phyloP scores from a whole-genome alignment of 2,329 filamentous ascomycete species.

The Ceratocystis colombiana region DNA sequence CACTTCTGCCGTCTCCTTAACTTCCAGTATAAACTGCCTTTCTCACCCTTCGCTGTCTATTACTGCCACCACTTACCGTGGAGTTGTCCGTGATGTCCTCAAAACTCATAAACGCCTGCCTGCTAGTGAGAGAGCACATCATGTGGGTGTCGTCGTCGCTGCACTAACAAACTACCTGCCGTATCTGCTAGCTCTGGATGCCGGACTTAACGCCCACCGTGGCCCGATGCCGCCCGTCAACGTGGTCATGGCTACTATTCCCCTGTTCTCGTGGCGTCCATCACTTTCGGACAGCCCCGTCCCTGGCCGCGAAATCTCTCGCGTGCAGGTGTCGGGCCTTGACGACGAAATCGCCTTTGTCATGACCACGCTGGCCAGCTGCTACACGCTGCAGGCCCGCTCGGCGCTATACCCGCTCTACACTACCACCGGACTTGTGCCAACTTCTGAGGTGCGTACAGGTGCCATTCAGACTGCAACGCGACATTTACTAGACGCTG shows the following conservation, averaged over 20 bases:
- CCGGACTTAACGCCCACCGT: conserved; percentile 50
- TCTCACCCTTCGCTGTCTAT: conserved; percentile 85
- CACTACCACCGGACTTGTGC: conserved; percentile 50
- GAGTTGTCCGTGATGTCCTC: conserved; percentile 68
- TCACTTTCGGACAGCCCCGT: conserved; percentile 59
- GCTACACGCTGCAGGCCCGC: conserved; percentile 62
- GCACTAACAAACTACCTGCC: conserved; percentile 70
- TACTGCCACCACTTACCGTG: conserved; percentile 70
- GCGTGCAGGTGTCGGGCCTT: conserved; percentile 61
- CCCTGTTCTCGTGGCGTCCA: conserved; percentile 72
- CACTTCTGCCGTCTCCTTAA: conserved; percentile 77
- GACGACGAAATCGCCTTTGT: conserved; percentile 77
- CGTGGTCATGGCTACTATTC: conserved; percentile 31
- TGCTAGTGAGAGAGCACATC: conserved; percentile 55
- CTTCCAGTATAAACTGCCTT: conserved; percentile 62
- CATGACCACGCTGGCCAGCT: conserved; percentile 65
- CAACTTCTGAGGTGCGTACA: conserved; percentile 55
- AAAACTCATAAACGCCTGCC: conserved; percentile 87
- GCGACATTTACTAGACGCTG: conserved; percentile 65
- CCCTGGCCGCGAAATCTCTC: conserved; percentile 52
- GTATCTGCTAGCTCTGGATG: conserved; percentile 68
- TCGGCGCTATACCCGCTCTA: conserved; percentile 64
- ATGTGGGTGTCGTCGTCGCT: conserved; percentile 59
- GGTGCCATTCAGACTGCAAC: conserved; percentile 63
- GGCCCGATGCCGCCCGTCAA: conserved; percentile 20